A percentile compares a stretch with the other conserved stretches of the same genome.
Evolutionary conservation across 495 filamentous ascomycete species (phyloP).

Genomic region (Rhizodiscina lignyota): DNA sequence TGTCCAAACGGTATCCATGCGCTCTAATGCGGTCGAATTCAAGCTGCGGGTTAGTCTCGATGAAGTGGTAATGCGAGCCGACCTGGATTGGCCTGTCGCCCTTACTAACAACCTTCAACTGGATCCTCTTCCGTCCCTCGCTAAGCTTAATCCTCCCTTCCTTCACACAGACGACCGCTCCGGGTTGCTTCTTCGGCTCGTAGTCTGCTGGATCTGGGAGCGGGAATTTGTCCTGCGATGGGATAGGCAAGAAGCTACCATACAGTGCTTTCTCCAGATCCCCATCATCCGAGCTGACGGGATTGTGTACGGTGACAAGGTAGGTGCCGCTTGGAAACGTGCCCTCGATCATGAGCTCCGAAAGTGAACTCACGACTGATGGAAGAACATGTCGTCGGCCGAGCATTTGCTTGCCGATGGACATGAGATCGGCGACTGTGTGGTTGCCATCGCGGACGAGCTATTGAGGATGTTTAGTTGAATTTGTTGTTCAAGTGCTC

Average conservation of each 20-base stretch:
- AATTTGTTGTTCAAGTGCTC: neutral
- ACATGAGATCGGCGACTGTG: constrained; percentile 84
- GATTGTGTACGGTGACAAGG: constrained; percentile 86
- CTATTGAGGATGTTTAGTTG: constrained; percentile 18
- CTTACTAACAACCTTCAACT: constrained; percentile 62
- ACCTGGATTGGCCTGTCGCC: constrained; percentile 88
- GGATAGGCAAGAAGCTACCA: constrained; percentile 80
- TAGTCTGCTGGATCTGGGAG: constrained; percentile 43
- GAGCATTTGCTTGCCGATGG: constrained; percentile 77
- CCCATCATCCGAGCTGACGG: constrained; percentile 75
- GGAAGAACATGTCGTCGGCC: constrained; percentile 88
- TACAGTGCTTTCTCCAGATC: constrained; percentile 76
- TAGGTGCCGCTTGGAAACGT: constrained; percentile 87
- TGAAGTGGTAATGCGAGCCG: constrained; percentile 92
- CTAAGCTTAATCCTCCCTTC: constrained; percentile 48
- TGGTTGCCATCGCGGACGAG: constrained; percentile 95
- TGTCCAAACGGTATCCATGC: constrained; percentile 79
- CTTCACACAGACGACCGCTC: constrained; percentile 60
- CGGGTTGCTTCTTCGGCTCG: constrained; percentile 50
- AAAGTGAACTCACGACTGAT: constrained; percentile 55
- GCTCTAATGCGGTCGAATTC: constrained; percentile 78
- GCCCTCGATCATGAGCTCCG: constrained; percentile 83
- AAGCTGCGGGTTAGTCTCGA: constrained; percentile 81
- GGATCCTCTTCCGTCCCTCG: constrained; percentile 55
- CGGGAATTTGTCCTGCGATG: constrained; percentile 43